Base-by-base conservation (phyloP, 306 rosid genomes). In the Rosa multiflora region DNA sequence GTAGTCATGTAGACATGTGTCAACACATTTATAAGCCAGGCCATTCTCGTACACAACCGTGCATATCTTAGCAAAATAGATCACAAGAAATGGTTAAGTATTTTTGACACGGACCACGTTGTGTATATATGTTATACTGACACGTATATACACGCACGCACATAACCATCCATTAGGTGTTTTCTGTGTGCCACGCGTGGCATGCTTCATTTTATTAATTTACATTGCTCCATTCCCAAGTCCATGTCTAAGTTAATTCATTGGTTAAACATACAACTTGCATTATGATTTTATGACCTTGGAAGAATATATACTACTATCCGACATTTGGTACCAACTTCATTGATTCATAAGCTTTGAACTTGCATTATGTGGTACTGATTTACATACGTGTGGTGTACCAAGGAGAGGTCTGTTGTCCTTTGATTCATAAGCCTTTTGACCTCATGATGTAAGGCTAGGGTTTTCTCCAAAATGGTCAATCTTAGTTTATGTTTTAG, bases 51-150 rank as follows among this genome's bases (percentile, higher is more conserved):
- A 67, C 48, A 59, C 52, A 84, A 76, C 66, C 82, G 87, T 84
- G 81, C 61, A 42, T 52, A 74, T 67, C 52, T 80, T 40, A 59
- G 56, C 39, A 74, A 83, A 83, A 67, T 77, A 72, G 69, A 73
- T 29, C 79, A 53, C 47, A 78, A 68, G 71, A 67, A 81, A 39
- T 66, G 73, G 79, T 64, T 67, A 82, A n/a, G 52, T 46, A 21
- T 77, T 72, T 82, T 77, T 73, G 79, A 76, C 86, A 79, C 82
- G 85, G 77, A 85, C 76, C 68, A 66, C 23, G n/a, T 26, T 61
- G 55, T 43, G 10, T 29, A 5, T 61, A 6, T 63, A 64, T 35
- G 84, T 43, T 8, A 81, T 40, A 51, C 62, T 47, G 64, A 64
- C 73, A 72, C 78, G 78, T 32, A 32, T 32, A 32, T 32, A 32